These are phyloP conservation scores for Cicer bijugum DNA, from an alignment of 306 rosid genomes.

Conservation along the genomic window DNA sequence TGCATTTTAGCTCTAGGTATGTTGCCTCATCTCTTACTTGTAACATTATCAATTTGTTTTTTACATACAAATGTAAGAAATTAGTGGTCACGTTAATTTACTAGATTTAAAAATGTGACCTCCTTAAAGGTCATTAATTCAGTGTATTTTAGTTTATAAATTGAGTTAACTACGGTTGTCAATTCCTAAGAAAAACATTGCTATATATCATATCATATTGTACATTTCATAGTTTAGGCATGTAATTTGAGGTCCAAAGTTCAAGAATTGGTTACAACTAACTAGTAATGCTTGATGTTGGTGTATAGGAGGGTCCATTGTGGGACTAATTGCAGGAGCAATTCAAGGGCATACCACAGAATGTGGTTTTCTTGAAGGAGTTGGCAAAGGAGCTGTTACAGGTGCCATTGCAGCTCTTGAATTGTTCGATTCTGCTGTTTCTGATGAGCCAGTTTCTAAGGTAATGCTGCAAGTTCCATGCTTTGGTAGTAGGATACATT, in stretches of 20 bases:
- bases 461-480: constrained; percentile 4
- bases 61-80: too few species aligned
- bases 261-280: too few species aligned
- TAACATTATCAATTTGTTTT: neutral
- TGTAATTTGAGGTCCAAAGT: too few species aligned
- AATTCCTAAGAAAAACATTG: too few species aligned
- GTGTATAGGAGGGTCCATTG: constrained; percentile 51
- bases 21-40: neutral
- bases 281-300: neutral
- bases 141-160: too few species aligned
- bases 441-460: constrained; percentile 43
- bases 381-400: constrained; percentile 55
- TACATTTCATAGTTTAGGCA: too few species aligned
- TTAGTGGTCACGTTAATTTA: too few species aligned
- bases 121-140: too few species aligned
- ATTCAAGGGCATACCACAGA: constrained; percentile 52
- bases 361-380: constrained; percentile 57
- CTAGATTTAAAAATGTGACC: too few species aligned
- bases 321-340: constrained; percentile 54
- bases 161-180: too few species aligned
- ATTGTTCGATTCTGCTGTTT: constrained; percentile 28
- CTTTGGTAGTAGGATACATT: too few species aligned
- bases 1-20: constrained; percentile 49
- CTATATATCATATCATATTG: too few species aligned
- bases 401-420: constrained; percentile 59